Base-by-base conservation (phyloP, 2,329 filamentous ascomycete species). In the Cytospora schulzeri region DNA sequence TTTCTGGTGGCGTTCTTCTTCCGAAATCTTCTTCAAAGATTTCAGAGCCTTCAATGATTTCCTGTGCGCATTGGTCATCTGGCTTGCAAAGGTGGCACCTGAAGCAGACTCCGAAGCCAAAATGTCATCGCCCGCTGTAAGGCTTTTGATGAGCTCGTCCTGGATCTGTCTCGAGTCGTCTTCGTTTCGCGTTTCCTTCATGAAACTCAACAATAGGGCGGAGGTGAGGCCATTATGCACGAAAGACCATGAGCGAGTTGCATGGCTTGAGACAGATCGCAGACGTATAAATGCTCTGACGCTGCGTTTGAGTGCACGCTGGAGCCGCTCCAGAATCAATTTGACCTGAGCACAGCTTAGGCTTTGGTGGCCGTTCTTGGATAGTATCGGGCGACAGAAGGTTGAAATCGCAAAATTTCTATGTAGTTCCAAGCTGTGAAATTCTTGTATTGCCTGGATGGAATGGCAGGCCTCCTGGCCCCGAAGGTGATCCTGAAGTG, bases 151-250 rank as follows among this genome's bases (percentile, higher is more conserved):
- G 0, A 53, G 48, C 22, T 67, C 61, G 28, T 61, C 57, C 15
- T 41, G 60, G 19, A 63, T 8, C 8, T 15, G 31, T 33, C 56
- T 50, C 31, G 60, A 60, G 28, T 57, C 66, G 1, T 56, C 31
- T 2, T 66, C n/a, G 33, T 66, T 35, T 0, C 66, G 56, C 7
- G 66, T 67, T 24, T 67, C 63, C 3, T 57, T 45, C 66, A 66
- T 67, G 11, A 67, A 57, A 3, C 66, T 67, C 0, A 67, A 28
- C 4, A 67, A 53, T 2, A 67, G 11, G 0, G 62, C 60, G 1
- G 63, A 67, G 7, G 66, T 63, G 14, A 67, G 45, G 0, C 66
- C 66, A 26, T 67, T 67, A 3, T 67, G 66, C 4, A 63, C 60
- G 22, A 67, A 66, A 9, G 66, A 63, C 63, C 66, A 67, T 0